phyloP scores from a whole-genome alignment of 1,284 basidiomycete genomes.

The Boletellus deceptivus region DNA sequence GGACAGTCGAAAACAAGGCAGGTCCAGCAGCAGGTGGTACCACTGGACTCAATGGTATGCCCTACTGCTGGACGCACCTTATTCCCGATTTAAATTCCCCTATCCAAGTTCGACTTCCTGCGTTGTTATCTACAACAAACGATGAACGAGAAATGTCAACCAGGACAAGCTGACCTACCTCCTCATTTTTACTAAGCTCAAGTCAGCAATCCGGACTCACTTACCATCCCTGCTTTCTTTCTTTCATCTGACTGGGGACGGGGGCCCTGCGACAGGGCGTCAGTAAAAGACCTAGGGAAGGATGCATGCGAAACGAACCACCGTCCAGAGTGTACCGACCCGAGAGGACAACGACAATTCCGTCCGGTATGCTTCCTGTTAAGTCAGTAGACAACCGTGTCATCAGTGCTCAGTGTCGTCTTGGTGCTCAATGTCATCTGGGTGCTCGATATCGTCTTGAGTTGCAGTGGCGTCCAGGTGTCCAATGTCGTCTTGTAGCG shows the following conservation, averaged over 20 bases:
- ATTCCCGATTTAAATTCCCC: slow-evolving; percentile 2
- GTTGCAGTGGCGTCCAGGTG: background rate
- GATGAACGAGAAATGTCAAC: no score
- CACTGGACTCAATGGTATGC: slow-evolving; percentile 10
- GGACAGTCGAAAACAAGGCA: slow-evolving; percentile 8
- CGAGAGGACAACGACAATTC: no score
- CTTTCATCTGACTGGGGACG: no score
- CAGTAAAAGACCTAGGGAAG: background rate
- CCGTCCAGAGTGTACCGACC: slow-evolving; percentile 2
- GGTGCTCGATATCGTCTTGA: no score
- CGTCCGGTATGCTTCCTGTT: background rate
- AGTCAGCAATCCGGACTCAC: no score
- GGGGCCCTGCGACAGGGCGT: background rate
- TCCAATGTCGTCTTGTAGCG: background rate
- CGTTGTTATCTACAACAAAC: no score
- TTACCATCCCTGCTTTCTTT: no score
- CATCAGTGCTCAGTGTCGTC: background rate
- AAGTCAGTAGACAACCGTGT: background rate
- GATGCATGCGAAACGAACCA: slow-evolving; percentile 1
- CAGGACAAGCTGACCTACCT: no score
- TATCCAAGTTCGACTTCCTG: background rate
- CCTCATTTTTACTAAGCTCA: no score
- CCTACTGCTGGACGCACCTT: slow-evolving; percentile 28
- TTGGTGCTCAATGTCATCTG: background rate
- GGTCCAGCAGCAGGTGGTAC: slow-evolving; percentile 23